A percentile compares a stretch with the other conserved stretches of the same genome.
phyloP scores from a whole-genome alignment of 805 yeast genomes.

The Vanderwaltozyma yarrowii region DNA sequence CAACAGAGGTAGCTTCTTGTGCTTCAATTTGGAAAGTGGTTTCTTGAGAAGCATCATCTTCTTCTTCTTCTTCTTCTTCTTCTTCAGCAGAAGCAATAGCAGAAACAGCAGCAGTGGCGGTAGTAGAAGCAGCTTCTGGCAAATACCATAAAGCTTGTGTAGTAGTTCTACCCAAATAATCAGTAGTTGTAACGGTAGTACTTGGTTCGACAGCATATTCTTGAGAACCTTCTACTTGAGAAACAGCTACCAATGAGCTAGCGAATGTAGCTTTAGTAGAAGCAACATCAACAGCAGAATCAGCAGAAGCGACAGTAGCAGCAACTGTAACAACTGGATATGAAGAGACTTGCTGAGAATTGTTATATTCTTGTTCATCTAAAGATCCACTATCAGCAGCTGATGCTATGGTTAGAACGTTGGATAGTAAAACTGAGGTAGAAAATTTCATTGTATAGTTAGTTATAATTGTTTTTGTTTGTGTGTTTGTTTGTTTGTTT shows the following conservation, averaged over 20 bases:
- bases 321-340: not conserved
- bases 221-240: constrained; percentile 2
- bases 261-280: not conserved
- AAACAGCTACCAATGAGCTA: constrained; percentile 1
- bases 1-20: no score
- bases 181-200: constrained; percentile 14
- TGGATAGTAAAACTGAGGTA: constrained; percentile 1
- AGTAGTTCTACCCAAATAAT: constrained; percentile 11
- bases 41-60: not conserved
- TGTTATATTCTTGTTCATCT: not conserved
- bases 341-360: not conserved
- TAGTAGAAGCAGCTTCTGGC: constrained; percentile 3
- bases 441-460: constrained; percentile 2
- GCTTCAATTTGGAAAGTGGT: not conserved
- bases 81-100: no score
- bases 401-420: not conserved
- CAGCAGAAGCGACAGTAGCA: not conserved
- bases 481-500: not conserved
- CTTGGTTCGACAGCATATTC: constrained; percentile 11
- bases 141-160: constrained; percentile 15
- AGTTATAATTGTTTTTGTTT: not conserved
- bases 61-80: no score
- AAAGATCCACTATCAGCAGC: not conserved
- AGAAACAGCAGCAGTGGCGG: not conserved
- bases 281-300: not conserved